Conservation (phyloP, 2,329 filamentous ascomycete species). For the Pseudogymnoascus sp. region DNA sequence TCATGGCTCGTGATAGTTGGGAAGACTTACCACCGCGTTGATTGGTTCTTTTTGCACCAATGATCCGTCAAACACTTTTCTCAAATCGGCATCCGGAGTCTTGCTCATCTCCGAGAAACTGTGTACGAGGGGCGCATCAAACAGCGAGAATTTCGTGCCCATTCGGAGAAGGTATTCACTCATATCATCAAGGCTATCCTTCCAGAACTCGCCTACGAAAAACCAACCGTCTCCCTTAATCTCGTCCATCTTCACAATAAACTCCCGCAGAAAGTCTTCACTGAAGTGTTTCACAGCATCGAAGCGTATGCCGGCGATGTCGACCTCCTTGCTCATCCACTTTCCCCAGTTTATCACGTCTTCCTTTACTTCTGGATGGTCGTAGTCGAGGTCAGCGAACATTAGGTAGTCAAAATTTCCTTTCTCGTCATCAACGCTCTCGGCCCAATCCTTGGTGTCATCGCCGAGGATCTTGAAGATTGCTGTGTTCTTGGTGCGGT, state of each 20-base stretch:
- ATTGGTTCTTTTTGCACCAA: slow-evolving; percentile 46
- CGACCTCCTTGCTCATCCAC: slow-evolving; percentile 56
- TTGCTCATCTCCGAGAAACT: slow-evolving; percentile 57
- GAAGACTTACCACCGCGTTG: slow-evolving; percentile 46
- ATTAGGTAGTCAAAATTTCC: slow-evolving; percentile 67
- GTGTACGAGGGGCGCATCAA: slow-evolving; percentile 61
- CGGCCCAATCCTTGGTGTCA: slow-evolving; percentile 54
- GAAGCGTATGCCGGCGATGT: slow-evolving; percentile 58
- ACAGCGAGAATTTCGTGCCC: slow-evolving; percentile 52
- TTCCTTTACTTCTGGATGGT: slow-evolving; percentile 51
- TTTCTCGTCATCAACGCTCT: slow-evolving; percentile 46
- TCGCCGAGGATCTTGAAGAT: slow-evolving; percentile 59
- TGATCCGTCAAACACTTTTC: slow-evolving; percentile 54
- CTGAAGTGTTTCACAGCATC: slow-evolving; percentile 70
- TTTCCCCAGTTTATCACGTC: slow-evolving; percentile 61
- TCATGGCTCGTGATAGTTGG: not conserved
- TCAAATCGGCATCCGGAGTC: slow-evolving; percentile 49
- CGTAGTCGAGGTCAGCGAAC: slow-evolving; percentile 64
- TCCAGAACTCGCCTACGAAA: slow-evolving; percentile 65
- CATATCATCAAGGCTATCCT: slow-evolving; percentile 48
- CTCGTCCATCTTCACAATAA: slow-evolving; percentile 49
- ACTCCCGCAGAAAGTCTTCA: slow-evolving; percentile 57
- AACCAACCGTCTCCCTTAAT: slow-evolving; percentile 48
- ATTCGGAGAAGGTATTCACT: slow-evolving; percentile 49
- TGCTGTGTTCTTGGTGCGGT: slow-evolving; percentile 44